phyloP scores from a whole-genome alignment of 139 green algal species.

The Astrephomene gubernaculifera region DNA sequence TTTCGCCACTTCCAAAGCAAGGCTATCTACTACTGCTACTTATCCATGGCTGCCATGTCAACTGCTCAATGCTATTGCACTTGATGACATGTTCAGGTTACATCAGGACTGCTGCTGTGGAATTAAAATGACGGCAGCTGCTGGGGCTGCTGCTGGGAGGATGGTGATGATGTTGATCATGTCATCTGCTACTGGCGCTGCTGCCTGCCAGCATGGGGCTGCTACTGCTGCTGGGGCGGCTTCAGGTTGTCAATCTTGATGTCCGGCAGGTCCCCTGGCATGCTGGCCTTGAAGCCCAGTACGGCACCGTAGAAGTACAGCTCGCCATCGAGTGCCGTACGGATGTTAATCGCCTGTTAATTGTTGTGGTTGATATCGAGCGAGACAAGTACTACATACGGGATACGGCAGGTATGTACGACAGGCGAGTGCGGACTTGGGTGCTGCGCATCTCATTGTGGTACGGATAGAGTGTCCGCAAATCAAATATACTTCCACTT shows the following conservation, averaged over 20 bases:
- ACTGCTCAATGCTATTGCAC: too few species aligned
- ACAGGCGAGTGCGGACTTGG: background rate
- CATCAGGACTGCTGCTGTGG: too few species aligned
- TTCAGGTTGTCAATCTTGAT: slow-evolving; percentile 76
- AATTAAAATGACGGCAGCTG: too few species aligned
- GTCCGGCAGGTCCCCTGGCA: slow-evolving; percentile 62
- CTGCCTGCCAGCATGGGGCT: too few species aligned
- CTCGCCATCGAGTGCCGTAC: slow-evolving; percentile 77
- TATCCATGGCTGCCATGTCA: too few species aligned
- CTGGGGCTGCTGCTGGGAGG: too few species aligned
- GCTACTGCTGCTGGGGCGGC: background rate
- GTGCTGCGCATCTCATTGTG: background rate
- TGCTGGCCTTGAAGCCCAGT: slow-evolving; percentile 68
- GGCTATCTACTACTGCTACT: too few species aligned
- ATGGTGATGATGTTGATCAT: too few species aligned
- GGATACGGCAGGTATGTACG: background rate
- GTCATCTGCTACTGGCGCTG: too few species aligned
- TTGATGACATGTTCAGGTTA: too few species aligned
- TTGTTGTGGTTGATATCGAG: background rate
- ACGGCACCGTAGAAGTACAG: slow-evolving; percentile 82
- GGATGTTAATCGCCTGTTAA: slow-evolving; percentile 57
- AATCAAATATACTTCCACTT: background rate
- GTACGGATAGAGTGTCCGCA: background rate
- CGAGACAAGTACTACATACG: too few species aligned
- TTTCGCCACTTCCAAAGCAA: too few species aligned